Conservation (phyloP, 2,329 filamentous ascomycete genomes). For the Neocucurbitaria cava region DNA sequence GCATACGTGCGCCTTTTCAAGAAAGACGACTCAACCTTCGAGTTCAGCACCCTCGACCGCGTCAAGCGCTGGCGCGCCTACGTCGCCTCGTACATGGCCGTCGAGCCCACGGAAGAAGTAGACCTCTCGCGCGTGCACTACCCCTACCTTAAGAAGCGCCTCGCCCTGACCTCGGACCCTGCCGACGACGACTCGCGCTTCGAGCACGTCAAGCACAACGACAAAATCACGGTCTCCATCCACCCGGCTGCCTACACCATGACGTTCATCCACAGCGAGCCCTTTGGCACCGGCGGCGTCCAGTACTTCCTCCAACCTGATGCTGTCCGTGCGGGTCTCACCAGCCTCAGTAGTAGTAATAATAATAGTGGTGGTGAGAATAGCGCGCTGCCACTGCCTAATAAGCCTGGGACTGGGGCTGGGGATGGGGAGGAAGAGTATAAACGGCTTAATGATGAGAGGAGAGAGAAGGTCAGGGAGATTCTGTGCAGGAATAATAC, state of each 20-base stretch:
- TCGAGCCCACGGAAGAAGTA: constrained; percentile 74
- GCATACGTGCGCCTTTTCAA: constrained; percentile 84
- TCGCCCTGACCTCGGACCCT: constrained; percentile 44
- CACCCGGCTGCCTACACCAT: constrained; percentile 52
- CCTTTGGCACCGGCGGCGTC: constrained; percentile 37
- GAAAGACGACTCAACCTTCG: constrained; percentile 79
- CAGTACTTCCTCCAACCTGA: constrained; percentile 52
- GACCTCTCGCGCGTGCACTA: constrained; percentile 40
- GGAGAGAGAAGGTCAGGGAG: constrained; percentile 50
- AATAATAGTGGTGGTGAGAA: no score
- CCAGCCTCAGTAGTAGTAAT: no score
- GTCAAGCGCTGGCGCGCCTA: constrained; percentile 89
- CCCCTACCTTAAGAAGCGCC: constrained; percentile 53
- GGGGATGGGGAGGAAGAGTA: no score
- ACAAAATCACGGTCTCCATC: constrained; percentile 55
- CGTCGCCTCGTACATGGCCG: constrained; percentile 86
- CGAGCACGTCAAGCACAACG: constrained; percentile 43
- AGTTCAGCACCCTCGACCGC: constrained; percentile 71
- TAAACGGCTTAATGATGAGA: constrained; percentile 33
- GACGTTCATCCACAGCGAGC: constrained; percentile 52
- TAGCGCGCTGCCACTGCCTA: no score
- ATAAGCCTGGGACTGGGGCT: no score
- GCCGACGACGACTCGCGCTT: constrained; percentile 40
- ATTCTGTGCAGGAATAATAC: constrained; percentile 53
- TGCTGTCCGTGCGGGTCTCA: constrained; percentile 42